phyloP scores from a whole-genome alignment of 139 green algal species.

The Chlorella sp. region DNA sequence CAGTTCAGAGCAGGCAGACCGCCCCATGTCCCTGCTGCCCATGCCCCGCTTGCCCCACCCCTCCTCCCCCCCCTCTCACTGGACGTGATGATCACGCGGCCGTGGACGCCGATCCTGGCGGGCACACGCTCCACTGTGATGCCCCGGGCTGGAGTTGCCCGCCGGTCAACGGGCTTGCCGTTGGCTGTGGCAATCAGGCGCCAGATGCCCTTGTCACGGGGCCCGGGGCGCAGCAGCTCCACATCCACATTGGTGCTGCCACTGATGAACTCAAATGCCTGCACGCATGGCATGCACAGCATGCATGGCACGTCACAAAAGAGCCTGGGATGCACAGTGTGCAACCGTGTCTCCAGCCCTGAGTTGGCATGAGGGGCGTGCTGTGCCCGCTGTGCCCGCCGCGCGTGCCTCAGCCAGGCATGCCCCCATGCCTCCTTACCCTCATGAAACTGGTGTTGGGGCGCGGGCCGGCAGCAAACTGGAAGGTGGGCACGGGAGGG shows the following conservation, averaged over 20 bases:
- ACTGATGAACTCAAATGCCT: neutral
- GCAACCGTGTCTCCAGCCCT: too few species aligned
- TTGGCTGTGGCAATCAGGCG: neutral
- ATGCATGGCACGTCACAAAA: too few species aligned
- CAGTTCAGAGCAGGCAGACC: too few species aligned
- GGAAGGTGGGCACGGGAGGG: neutral
- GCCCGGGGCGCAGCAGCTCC: neutral
- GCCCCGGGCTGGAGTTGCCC: neutral
- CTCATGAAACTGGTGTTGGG: neutral
- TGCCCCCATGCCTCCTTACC: too few species aligned
- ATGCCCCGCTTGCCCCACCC: too few species aligned
- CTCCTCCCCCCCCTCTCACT: neutral
- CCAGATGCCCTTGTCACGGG: neutral
- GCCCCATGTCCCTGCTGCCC: too few species aligned
- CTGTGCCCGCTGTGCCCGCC: too few species aligned
- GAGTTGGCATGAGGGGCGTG: too few species aligned
- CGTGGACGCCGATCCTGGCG: neutral
- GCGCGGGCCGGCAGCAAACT: neutral
- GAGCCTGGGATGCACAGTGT: too few species aligned
- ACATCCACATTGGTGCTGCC: neutral
- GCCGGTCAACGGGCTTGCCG: neutral
- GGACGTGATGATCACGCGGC: neutral
- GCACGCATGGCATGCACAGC: too few species aligned
- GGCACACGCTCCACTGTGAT: neutral
- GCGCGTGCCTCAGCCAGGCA: too few species aligned